phyloP scores from a whole-genome alignment of 176 grass and related monocot genomes.

The Aegilops umbellulata region DNA sequence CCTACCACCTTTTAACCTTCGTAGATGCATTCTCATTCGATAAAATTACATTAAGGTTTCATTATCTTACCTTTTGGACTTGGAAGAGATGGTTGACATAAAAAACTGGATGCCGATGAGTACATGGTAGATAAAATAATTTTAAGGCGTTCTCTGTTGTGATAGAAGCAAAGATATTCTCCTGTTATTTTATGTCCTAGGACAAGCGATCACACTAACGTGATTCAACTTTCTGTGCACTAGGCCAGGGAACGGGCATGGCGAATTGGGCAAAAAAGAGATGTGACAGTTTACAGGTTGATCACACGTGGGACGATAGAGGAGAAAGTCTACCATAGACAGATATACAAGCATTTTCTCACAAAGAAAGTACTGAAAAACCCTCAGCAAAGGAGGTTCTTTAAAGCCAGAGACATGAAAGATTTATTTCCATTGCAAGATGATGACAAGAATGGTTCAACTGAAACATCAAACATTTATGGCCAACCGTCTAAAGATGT shows the following conservation, averaged over 20 bases:
- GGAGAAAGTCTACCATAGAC: slow-evolving; percentile 92
- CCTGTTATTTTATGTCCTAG: neutral
- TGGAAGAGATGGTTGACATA: slow-evolving; percentile 9
- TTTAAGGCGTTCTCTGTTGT: no score
- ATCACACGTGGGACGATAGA: slow-evolving; percentile 95
- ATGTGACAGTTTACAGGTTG: slow-evolving; percentile 85
- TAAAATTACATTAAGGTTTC: neutral
- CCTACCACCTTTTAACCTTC: neutral
- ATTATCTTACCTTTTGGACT: neutral
- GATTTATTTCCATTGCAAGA: slow-evolving; percentile 73
- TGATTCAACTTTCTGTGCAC: slow-evolving; percentile 26
- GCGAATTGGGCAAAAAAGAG: slow-evolving; percentile 84
- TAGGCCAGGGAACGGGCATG: slow-evolving; percentile 95
- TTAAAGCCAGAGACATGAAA: slow-evolving; percentile 95
- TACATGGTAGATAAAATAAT: neutral
- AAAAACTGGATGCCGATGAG: slow-evolving; percentile 4
- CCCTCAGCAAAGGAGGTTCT: slow-evolving; percentile 86
- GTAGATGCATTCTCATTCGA: neutral
- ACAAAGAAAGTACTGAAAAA: slow-evolving; percentile 96
- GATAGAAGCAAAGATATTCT: slow-evolving; percentile 24
- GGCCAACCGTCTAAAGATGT: slow-evolving; percentile 65
- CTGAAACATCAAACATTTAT: slow-evolving; percentile 92
- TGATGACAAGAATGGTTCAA: slow-evolving; percentile 27
- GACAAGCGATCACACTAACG: neutral
- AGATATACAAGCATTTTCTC: slow-evolving; percentile 96